phyloP scores from a whole-genome alignment of 805 yeast species.

The Wickerhamomyces xylosicus region DNA sequence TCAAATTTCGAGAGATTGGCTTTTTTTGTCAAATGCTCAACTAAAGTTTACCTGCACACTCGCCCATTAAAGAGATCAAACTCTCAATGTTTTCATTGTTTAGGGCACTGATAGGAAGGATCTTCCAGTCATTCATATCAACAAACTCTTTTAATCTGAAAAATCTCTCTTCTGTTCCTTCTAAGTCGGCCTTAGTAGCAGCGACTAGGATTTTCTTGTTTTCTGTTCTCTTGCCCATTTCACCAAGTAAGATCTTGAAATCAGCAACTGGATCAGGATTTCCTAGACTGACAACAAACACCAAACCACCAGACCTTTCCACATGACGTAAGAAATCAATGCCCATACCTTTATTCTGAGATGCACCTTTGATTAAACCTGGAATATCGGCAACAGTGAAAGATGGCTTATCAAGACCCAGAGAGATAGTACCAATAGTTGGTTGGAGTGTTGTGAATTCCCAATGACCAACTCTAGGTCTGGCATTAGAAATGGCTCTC shows the following conservation, averaged over 20 bases:
- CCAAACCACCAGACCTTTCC: conserved; percentile 84
- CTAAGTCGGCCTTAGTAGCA: conserved; percentile 90
- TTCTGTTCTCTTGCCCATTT: conserved; percentile 61
- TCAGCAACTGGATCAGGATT: conserved; percentile 56
- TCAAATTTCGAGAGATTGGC: too few relatives aligned
- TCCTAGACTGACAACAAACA: conserved; percentile 76
- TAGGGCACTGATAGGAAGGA: conserved; percentile 79
- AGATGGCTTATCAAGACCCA: conserved; percentile 47
- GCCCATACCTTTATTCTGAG: conserved; percentile 84
- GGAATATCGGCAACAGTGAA: conserved; percentile 98
- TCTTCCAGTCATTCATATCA: conserved; percentile 43
- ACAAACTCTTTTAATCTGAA: conserved; percentile 33
- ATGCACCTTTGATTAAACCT: conserved; percentile 87
- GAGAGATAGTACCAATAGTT: conserved; percentile 75
- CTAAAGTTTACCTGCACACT: conserved; percentile 21
- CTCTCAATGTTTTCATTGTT: conserved; percentile 62
- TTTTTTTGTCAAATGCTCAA: too few relatives aligned
- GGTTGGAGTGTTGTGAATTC: conserved; percentile 93
- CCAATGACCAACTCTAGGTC: conserved; percentile 94
- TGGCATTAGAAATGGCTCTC: conserved; percentile 79
- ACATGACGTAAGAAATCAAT: conserved; percentile 85
- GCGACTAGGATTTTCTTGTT: conserved; percentile 62
- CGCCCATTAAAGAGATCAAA: conserved; percentile 65
- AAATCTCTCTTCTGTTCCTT: conserved; percentile 40
- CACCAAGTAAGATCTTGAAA: conserved; percentile 49